Evolutionary conservation across 345 rosid genomes (phyloP), one percentile per base, ranked within the genome.

Genomic region (Eucalyptus pumila): DNA sequence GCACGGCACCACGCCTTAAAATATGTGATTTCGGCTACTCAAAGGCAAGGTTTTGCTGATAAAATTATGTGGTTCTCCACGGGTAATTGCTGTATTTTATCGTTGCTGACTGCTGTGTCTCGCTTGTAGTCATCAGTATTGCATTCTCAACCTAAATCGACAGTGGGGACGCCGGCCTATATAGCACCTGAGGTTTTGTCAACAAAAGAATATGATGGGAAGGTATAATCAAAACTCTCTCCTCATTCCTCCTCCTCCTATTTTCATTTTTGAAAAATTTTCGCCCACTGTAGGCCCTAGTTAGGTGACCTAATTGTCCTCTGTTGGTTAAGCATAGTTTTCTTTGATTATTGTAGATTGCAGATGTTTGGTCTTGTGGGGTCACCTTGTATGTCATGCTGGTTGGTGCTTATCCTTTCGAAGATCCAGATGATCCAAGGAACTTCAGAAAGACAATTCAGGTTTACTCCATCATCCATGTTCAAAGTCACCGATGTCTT

Each of bases 161-260:
- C 99, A 1, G 99, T 96, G n/a, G 99, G 99, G 90, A 96, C 98
- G 8, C 99, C 99, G 9, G 99, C 99, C 76, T 96, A 95, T 67
- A 95, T 97, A 48, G 99, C 99, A 5, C 99, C 99, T 1, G 98
- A 97, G 92, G 96, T 97, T 72, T 89, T 97, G 51, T 91, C 95
- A 0, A 94, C 92, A 11, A 96, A 94, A 91, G 99, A 96, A 90
- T 97, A 97, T 87, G 95, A 97, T 69, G 98, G 99, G 60, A 96
- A 96, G 96, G 99, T 96, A 91, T 11, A 45, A 34, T 76, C 30
- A 24, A 21, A 76, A 21, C 83, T 76, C 83, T 76, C 47, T 37
- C 83, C 47, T 40, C 27, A 37, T 76, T 76, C 83, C 15, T 76
- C 42, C 24, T 69, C 83, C 83, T 72, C 81, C 37, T 37, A 72